These are phyloP conservation scores for Pilasporangium apinafurcum DNA, from an alignment of 352 stramenopile species.

Conservation along the genomic window DNA sequence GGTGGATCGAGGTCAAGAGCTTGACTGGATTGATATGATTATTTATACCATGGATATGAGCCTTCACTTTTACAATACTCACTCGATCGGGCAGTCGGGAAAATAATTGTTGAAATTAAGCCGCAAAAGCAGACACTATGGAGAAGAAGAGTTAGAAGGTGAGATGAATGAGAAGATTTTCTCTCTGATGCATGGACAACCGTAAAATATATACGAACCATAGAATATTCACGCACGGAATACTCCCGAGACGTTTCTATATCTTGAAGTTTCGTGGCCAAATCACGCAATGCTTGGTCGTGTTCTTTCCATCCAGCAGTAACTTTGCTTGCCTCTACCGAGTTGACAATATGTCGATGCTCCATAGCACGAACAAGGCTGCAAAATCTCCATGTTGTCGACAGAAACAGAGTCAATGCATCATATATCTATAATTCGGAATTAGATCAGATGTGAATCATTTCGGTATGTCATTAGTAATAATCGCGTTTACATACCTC, in stretches of 20 bases:
- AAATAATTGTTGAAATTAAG: slow-evolving; percentile 58
- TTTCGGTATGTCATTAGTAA: neutral
- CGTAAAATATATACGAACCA: slow-evolving; percentile 18
- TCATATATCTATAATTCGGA: slow-evolving; percentile 17
- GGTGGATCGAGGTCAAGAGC: neutral
- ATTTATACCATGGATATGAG: neutral
- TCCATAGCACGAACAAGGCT: slow-evolving; percentile 13
- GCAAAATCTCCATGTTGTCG: slow-evolving; percentile 20
- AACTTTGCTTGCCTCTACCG: neutral
- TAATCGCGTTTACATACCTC: slow-evolving; percentile 9
- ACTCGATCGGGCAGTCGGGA: neutral
- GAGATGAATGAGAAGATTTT: slow-evolving; percentile 3
- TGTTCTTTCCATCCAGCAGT: slow-evolving; percentile 16
- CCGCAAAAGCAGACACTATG: slow-evolving; percentile 45
- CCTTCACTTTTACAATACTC: neutral
- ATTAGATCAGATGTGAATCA: neutral
- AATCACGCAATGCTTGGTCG: slow-evolving; percentile 8
- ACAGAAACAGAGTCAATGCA: slow-evolving; percentile 14
- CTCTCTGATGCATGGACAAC: too few relatives aligned
- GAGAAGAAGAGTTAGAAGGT: neutral
- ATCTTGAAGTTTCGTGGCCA: slow-evolving; percentile 19
- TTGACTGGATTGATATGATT: slow-evolving; percentile 1
- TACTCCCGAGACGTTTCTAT: slow-evolving; percentile 14
- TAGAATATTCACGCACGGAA: slow-evolving; percentile 26
- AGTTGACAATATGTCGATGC: too few relatives aligned